phyloP scores from a whole-genome alignment of 176 grass and related monocot species.

The Stipa capillata region DNA sequence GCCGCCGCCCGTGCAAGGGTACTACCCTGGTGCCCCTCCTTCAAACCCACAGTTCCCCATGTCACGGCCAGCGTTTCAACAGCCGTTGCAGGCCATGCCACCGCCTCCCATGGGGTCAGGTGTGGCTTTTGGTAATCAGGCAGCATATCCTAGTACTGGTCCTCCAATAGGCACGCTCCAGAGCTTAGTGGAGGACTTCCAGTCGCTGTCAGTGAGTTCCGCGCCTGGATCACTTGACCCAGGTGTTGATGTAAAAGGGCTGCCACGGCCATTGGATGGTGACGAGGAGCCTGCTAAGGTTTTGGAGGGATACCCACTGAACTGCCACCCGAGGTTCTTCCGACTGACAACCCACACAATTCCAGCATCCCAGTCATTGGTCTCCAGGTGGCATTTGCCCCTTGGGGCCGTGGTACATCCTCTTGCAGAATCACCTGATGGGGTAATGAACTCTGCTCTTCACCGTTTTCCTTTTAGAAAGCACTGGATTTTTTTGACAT shows the following conservation, averaged over 20 bases:
- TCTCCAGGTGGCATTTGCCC: constrained; percentile 92
- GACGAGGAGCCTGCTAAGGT: constrained; percentile 67
- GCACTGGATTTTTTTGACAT: not conserved
- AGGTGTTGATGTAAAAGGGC: constrained; percentile 59
- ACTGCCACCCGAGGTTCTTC: constrained; percentile 90
- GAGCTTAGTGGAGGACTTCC: constrained; percentile 85
- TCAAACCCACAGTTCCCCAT: constrained; percentile 29
- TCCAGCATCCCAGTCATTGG: constrained; percentile 77
- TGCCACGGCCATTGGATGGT: constrained; percentile 77
- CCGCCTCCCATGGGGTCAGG: constrained; percentile 31
- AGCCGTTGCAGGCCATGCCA: constrained; percentile 35
- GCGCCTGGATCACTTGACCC: constrained; percentile 66
- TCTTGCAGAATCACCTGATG: constrained; percentile 86
- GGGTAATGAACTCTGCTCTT: constrained; percentile 47
- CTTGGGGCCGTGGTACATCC: constrained; percentile 80
- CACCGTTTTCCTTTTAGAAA: constrained; percentile 2
- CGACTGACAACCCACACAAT: constrained; percentile 80
- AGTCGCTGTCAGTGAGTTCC: constrained; percentile 70
- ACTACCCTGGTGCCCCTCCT: constrained; percentile 24
- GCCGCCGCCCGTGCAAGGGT: constrained; percentile 28
- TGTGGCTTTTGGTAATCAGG: constrained; percentile 29
- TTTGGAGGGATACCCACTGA: constrained; percentile 55
- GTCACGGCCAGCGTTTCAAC: constrained; percentile 23
- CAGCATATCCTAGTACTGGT: constrained; percentile 33
- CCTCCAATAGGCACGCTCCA: constrained; percentile 35